A percentile compares a stretch with the other conserved stretches of the same genome.
Evolutionary conservation across 805 yeast species (phyloP).

Genomic region (Lipomyces japonicus): DNA sequence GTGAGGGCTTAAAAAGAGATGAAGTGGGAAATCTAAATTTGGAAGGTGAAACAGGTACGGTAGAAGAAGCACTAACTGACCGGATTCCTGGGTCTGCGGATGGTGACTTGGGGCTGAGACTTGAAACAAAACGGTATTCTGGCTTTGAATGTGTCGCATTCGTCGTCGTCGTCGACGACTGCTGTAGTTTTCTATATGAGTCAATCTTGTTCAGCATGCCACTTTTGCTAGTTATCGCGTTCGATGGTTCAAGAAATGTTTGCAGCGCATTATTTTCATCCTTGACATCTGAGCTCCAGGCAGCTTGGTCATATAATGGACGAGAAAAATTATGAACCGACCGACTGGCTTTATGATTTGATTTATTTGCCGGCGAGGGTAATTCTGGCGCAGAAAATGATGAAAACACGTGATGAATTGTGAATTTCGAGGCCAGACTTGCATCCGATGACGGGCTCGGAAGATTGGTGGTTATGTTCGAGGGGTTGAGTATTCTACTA

Average conservation of each 20-base stretch:
- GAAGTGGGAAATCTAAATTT: not conserved
- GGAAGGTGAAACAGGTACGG: not conserved
- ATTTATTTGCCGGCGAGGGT: not conserved
- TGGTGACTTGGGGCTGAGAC: no score
- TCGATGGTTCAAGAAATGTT: no score
- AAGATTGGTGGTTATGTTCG: not conserved
- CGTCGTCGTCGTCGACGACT: no score
- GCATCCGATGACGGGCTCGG: not conserved
- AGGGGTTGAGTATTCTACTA: not conserved
- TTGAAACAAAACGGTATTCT: no score
- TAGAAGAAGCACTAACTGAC: not conserved
- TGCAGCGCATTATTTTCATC: no score
- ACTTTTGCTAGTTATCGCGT: no score
- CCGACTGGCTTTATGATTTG: not conserved
- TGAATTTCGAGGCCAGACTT: not conserved
- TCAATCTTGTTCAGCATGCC: no score
- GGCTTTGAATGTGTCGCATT: no score
- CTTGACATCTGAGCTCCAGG: no score
- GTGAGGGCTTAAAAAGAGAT: not conserved
- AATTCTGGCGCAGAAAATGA: not conserved
- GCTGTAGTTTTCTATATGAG: no score
- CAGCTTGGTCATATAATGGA: slow-evolving; percentile 4
- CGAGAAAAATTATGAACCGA: slow-evolving; percentile 2
- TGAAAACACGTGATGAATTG: not conserved
- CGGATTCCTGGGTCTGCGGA: not conserved